Evolutionary conservation across 768 basidiomycete genomes (phyloP).

Genomic region (Leucosporidium scottii): DNA sequence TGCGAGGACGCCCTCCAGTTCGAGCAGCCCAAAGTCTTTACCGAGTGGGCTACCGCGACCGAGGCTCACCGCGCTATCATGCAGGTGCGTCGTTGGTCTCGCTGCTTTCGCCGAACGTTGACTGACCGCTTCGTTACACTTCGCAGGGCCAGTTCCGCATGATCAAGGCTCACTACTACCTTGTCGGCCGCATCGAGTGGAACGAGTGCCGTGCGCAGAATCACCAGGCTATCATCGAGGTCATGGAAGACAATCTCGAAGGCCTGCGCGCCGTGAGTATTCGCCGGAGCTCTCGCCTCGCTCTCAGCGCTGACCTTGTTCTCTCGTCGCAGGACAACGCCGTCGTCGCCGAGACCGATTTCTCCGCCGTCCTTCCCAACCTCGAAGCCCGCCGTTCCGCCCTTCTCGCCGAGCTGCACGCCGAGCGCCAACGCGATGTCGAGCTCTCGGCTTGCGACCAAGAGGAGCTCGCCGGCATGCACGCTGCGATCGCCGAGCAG

Average conservation of each 20-base stretch:
- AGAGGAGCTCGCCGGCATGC: conserved; percentile 26
- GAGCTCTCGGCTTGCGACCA: conserved; percentile 33
- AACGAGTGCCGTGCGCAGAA: conserved; percentile 28
- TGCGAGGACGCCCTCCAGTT: conserved; percentile 10
- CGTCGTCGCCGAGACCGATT: conserved; percentile 2
- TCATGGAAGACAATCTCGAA: conserved; percentile 30
- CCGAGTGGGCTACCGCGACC: conserved; percentile 22
- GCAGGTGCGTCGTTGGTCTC: conserved; percentile 17
- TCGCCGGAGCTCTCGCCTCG: too few species aligned
- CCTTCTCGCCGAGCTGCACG: conserved; percentile 25
- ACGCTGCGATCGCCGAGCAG: conserved; percentile 36
- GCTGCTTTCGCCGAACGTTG: too few species aligned
- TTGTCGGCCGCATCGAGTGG: conserved; percentile 32
- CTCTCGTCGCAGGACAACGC: conserved; percentile 16
- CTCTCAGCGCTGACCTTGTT: background rate
- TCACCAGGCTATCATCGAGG: conserved; percentile 15
- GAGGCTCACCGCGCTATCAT: conserved; percentile 32
- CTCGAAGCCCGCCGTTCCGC: conserved; percentile 30
- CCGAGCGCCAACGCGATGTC: conserved; percentile 29
- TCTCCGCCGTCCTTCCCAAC: conserved; percentile 16
- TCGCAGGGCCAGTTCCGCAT: conserved; percentile 33
- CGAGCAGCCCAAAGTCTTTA: conserved; percentile 30
- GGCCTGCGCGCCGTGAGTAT: conserved; percentile 15
- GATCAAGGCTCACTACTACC: conserved; percentile 32
- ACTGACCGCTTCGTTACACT: too few species aligned